Conservation (phyloP, 2,329 filamentous ascomycete species). For the Penicillium italicum region DNA sequence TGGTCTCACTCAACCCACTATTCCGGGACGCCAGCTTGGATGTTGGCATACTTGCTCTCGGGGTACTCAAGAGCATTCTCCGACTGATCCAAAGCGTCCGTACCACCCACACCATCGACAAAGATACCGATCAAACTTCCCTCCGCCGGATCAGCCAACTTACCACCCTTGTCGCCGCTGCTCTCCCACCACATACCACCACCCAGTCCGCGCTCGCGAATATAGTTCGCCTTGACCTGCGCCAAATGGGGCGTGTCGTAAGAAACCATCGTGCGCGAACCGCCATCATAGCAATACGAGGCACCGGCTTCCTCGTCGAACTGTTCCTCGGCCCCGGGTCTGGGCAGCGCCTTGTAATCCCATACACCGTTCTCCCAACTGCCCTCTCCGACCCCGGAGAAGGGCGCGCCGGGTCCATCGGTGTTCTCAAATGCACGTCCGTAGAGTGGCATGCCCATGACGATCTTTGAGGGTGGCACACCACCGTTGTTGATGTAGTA, state of each 20-base stretch:
- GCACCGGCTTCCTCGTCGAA: slow-evolving; percentile 64
- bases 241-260: slow-evolving; percentile 65
- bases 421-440: slow-evolving; percentile 82
- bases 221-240: slow-evolving; percentile 66
- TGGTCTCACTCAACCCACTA: not conserved
- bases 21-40: slow-evolving; percentile 30
- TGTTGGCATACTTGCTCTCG: slow-evolving; percentile 42
- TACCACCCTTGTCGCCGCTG: slow-evolving; percentile 67
- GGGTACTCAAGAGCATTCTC: slow-evolving; percentile 38
- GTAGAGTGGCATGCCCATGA: slow-evolving; percentile 95
- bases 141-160: slow-evolving; percentile 31
- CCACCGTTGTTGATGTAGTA: slow-evolving; percentile 62
- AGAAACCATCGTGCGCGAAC: slow-evolving; percentile 64
- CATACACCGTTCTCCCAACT: slow-evolving; percentile 83
- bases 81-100: slow-evolving; percentile 33
- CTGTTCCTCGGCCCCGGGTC: slow-evolving; percentile 60
- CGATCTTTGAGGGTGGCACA: slow-evolving; percentile 67
- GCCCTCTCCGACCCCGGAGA: slow-evolving; percentile 65
- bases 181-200: slow-evolving; percentile 98
- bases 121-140: slow-evolving; percentile 65
- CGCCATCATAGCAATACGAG: slow-evolving; percentile 71
- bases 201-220: slow-evolving; percentile 64
- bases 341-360: slow-evolving; percentile 82
- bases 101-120: slow-evolving; percentile 36
- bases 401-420: slow-evolving; percentile 68